A percentile compares a stretch with the other conserved stretches of the same genome.
These are phyloP conservation scores for Lactarius hengduanensis DNA, from an alignment of 768 basidiomycete species.

Conservation along the genomic window DNA sequence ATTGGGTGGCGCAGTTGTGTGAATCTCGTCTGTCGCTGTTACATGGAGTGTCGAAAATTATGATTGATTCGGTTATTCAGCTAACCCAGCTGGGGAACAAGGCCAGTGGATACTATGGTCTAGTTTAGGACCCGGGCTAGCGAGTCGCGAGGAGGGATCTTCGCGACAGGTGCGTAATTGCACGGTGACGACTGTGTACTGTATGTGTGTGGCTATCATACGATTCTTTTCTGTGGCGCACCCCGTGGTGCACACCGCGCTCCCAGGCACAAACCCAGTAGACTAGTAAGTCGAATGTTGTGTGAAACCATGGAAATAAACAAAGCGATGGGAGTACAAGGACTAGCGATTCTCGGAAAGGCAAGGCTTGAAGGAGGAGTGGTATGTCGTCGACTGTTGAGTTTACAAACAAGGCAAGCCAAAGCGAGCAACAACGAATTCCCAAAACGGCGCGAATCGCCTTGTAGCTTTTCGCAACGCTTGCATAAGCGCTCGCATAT, in stretches of 20 bases:
- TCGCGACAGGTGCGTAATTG: slow-evolving; percentile 10
- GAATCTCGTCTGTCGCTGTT: not conserved
- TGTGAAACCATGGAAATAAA: slow-evolving; percentile 8
- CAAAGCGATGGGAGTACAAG: slow-evolving; percentile 22
- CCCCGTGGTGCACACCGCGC: not conserved
- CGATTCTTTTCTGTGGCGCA: not conserved
- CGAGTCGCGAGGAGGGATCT: slow-evolving; percentile 3
- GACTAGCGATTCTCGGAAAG: slow-evolving; percentile 16
- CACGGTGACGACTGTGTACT: not conserved
- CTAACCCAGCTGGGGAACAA: slow-evolving; percentile 25
- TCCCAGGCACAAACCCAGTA: slow-evolving; percentile 18
- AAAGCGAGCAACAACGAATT: slow-evolving; percentile 27
- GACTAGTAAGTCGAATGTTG: not conserved
- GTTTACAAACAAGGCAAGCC: slow-evolving; percentile 9
- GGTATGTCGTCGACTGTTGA: not conserved
- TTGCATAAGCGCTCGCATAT: slow-evolving; percentile 15
- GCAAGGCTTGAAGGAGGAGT: slow-evolving; percentile 17
- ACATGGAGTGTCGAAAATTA: not conserved
- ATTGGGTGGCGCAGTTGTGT: not conserved
- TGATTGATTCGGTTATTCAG: not conserved
- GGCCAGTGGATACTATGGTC: not conserved
- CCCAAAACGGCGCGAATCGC: slow-evolving; percentile 27
- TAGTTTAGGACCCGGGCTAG: slow-evolving; percentile 3
- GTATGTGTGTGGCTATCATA: not conserved
- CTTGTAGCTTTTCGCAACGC: slow-evolving; percentile 24